Conservation (phyloP, 2,329 filamentous ascomycete species). For the Blastomyces gilchristii region DNA sequence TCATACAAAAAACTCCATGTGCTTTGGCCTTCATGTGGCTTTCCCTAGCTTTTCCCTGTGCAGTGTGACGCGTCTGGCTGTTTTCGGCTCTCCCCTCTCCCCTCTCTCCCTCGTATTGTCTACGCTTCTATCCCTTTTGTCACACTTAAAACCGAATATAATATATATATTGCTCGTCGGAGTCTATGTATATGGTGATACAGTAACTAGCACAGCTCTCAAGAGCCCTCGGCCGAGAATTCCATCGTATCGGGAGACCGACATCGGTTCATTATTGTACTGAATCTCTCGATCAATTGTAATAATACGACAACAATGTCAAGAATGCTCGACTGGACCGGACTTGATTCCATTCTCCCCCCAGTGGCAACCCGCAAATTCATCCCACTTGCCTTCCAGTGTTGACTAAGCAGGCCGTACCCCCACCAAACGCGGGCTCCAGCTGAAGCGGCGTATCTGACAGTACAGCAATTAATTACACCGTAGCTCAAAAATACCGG, state of each 20-base stretch:
- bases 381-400: not conserved
- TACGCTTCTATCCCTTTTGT: too few relatives aligned
- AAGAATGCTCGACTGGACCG: too few relatives aligned
- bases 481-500: not conserved
- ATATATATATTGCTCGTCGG: too few relatives aligned
- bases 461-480: not conserved
- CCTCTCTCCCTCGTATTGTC: too few relatives aligned
- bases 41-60: not conserved
- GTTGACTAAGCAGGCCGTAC: not conserved
- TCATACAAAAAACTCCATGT: too few relatives aligned
- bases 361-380: not conserved
- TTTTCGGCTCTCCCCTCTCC: too few relatives aligned
- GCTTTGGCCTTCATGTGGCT: not conserved
- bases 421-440: not conserved
- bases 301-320: not conserved
- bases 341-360: not conserved
- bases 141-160: too few relatives aligned
- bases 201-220: too few relatives aligned
- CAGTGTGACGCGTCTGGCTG: too few relatives aligned
- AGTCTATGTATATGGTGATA: too few relatives aligned
- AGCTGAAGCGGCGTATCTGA: not conserved
- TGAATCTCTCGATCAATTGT: not conserved
- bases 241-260: not conserved
- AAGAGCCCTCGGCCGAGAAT: constrained; percentile 1
- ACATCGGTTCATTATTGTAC: not conserved